Conservation (phyloP, 225 moss, liverwort and hornwort genomes). For the Lunularia cruciata region DNA sequence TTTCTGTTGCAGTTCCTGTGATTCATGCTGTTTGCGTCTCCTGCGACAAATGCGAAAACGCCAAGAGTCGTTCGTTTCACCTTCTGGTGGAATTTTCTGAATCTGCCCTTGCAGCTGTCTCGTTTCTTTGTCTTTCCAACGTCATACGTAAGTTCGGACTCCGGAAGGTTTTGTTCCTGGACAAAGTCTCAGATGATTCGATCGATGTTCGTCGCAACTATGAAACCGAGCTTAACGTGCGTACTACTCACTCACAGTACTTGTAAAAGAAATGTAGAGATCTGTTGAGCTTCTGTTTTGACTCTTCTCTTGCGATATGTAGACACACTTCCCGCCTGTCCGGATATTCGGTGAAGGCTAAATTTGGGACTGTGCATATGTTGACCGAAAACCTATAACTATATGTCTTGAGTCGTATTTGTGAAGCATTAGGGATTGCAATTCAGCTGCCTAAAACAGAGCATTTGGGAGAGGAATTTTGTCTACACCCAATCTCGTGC, state of each 20-base stretch:
- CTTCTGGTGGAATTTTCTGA: conserved; percentile 65
- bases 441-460: no score
- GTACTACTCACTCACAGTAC: conserved; percentile 15
- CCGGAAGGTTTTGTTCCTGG: conserved; percentile 66
- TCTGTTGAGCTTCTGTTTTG: no score
- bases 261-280: no score
- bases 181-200: conserved; percentile 62
- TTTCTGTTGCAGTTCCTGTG: conserved; percentile 59
- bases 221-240: conserved; percentile 65
- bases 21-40: conserved; percentile 56
- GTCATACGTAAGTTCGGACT: conserved; percentile 70
- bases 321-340: no score
- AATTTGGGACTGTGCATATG: no score
- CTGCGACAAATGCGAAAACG: conserved; percentile 64
- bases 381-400: no score
- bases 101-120: conserved; percentile 67
- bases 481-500: no score
- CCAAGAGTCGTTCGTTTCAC: conserved; percentile 74
- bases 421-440: no score
- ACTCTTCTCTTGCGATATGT: no score
- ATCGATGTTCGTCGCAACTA: conserved; percentile 60
- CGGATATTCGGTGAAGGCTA: no score
- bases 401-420: no score
- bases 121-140: conserved; percentile 66
- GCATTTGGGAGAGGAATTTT: no score